Evolutionary conservation across 768 basidiomycete species (phyloP), one percentile per base, ranked within the genome.

Genomic region (Auriculariales sp.): DNA sequence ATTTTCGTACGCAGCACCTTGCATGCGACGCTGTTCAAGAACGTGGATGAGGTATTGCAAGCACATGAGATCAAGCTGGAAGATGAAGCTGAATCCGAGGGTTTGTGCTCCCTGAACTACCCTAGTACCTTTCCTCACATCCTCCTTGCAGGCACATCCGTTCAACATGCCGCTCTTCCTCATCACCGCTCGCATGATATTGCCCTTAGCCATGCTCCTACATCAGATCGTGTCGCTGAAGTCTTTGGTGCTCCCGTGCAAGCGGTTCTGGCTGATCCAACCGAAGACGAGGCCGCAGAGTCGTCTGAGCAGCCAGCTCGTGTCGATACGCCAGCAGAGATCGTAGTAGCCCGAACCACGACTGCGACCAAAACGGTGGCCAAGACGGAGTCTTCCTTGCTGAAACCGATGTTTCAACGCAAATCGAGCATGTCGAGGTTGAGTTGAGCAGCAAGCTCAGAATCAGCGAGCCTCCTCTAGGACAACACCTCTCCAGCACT

Each of bases 141-240:
- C 1, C 5, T 34, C 14, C 48, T 24, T 10, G 19, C 27, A 15
- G 22, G 4, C 35, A 5, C 48, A 19, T 3, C n/a, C 36, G 4
- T 6, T 19, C 30, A 47, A 24, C 7, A 48, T 9, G 35, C 31
- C 17, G 47, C n/a, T 25, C 15, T 6, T 4, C 22, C 22, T 58
- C 7, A 50, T 33, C 33, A 33, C 27, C 33, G 55, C 46, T 11
- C 58, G 74, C 77, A 66, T 19, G 73, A 74, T 33, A 65, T 69
- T 27, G 71, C 77, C 47, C 56, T 70, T 35, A 75, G 71, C 42
- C 73, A 78, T 62, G 68, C 75, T 3, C 84, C 86, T 4, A 88
- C 84, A 3, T 83, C 83, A 0, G 74, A 81, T n/a, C 71, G 67
- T 9, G 75, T 89, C 24, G 65, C 72, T 27, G 75, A 70, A 2